These are phyloP conservation scores for Taphrina flavorubra DNA, from an alignment of 1,139 yeast genomes.

Conservation along the genomic window DNA sequence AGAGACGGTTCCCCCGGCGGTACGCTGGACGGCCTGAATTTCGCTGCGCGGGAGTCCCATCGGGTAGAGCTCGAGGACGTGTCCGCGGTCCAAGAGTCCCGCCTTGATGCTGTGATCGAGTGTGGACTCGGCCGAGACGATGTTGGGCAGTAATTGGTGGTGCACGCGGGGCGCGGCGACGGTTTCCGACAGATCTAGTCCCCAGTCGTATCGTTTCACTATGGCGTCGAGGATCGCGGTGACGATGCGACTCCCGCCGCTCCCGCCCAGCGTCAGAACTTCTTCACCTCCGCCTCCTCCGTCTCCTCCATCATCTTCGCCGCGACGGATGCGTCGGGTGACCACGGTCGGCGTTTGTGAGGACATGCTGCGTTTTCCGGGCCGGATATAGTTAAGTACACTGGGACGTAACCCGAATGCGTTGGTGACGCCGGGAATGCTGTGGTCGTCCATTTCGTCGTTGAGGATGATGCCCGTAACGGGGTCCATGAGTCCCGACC, in stretches of 20 bases:
- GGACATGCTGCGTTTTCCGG: constrained; percentile 80
- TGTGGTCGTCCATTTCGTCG: constrained; percentile 88
- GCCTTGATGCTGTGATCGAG: constrained; percentile 44
- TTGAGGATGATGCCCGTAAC: constrained; percentile 81
- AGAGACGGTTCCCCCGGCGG: not conserved
- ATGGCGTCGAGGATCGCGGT: constrained; percentile 84
- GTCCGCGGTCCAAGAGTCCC: constrained; percentile 31
- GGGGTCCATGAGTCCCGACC: constrained; percentile 80
- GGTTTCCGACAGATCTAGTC: constrained; percentile 66
- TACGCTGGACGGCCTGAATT: constrained; percentile 36
- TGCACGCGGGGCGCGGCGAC: constrained; percentile 82
- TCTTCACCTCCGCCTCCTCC: constrained; percentile 61
- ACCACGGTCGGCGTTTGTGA: constrained; percentile 86
- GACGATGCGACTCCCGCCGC: constrained; percentile 92
- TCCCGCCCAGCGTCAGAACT: constrained; percentile 81
- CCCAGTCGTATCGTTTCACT: constrained; percentile 65
- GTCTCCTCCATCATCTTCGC: too few relatives aligned
- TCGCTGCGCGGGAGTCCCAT: constrained; percentile 25
- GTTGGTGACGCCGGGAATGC: constrained; percentile 70
- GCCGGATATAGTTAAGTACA: constrained; percentile 72
- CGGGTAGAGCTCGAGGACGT: constrained; percentile 22
- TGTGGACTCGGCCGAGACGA: constrained; percentile 64
- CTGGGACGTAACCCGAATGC: constrained; percentile 84
- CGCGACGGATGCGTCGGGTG: constrained; percentile 49
- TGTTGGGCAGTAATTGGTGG: constrained; percentile 85